Evolutionary conservation across 352 stramenopile species (phyloP).

Genomic region (Phytopythium aichiense): DNA sequence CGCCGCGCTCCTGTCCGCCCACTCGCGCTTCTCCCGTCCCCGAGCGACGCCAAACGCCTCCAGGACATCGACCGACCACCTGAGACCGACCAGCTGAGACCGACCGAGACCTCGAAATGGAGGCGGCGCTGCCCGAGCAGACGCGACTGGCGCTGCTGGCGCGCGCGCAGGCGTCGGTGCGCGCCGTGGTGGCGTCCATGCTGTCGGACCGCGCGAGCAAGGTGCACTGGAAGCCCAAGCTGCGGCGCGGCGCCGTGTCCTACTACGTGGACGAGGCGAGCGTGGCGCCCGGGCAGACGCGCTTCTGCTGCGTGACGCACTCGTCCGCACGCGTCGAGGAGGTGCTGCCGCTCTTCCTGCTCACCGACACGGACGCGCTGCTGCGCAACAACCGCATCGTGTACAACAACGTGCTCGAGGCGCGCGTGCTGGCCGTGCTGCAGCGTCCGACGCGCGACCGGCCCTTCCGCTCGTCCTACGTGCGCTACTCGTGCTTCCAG

Average conservation of each 20-base stretch:
- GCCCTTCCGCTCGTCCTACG: constrained; percentile 34
- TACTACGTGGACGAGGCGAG: constrained; percentile 50
- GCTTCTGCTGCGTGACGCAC: constrained; percentile 55
- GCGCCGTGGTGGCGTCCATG: constrained; percentile 45
- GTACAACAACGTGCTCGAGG: constrained; percentile 43
- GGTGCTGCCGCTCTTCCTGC: constrained; percentile 45
- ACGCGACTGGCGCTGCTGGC: constrained; percentile 20
- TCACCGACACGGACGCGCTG: constrained; percentile 31
- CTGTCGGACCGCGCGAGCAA: constrained; percentile 23
- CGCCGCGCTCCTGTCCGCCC: not conserved
- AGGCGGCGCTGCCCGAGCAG: constrained; percentile 12
- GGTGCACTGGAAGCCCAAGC: constrained; percentile 39
- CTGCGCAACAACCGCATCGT: constrained; percentile 39
- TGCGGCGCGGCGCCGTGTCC: constrained; percentile 36
- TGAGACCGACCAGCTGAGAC: too few relatives aligned
- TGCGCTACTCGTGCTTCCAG: constrained; percentile 31
- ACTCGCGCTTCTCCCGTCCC: not conserved
- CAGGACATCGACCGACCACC: too few relatives aligned
- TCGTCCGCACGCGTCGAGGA: constrained; percentile 31
- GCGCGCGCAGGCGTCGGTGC: constrained; percentile 24
- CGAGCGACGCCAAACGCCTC: too few relatives aligned
- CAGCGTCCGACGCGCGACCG: constrained; percentile 23
- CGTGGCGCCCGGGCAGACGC: constrained; percentile 29
- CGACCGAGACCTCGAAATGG: not conserved
- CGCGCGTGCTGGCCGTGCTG: constrained; percentile 37